phyloP scores from a whole-genome alignment of 306 rosid genomes.

The Sophora flavescens region DNA sequence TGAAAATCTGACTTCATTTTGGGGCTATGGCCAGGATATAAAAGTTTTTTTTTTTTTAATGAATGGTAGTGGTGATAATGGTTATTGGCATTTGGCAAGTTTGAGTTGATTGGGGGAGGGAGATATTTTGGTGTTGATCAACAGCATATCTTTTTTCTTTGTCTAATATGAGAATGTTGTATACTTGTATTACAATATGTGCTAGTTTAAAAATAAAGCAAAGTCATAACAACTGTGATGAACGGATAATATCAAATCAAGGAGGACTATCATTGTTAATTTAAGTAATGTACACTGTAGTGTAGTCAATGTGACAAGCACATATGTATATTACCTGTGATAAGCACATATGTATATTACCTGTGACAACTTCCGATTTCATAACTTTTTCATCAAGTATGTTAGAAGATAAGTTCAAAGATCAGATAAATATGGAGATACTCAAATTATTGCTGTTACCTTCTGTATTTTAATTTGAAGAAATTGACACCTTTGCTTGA shows the following conservation, averaged over 20 bases:
- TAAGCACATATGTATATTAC: constrained; percentile 12
- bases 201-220: constrained; percentile 7
- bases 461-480: constrained; percentile 34
- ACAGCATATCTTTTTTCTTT: constrained; percentile 14
- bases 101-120: constrained; percentile 14
- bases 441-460: background rate
- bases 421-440: constrained; percentile 9
- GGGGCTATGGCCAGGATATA: background rate
- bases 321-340: constrained; percentile 1
- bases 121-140: constrained; percentile 21
- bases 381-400: constrained; percentile 4
- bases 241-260: constrained; percentile 34
- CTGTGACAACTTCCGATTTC: constrained; percentile 10
- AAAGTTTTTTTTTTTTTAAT: background rate
- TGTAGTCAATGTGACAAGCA: constrained; percentile 21
- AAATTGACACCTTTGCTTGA: constrained; percentile 28
- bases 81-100: constrained; percentile 20
- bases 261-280: background rate
- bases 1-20: constrained; percentile 13
- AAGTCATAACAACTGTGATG: constrained; percentile 17
- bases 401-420: constrained; percentile 21
- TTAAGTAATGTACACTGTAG: constrained; percentile 19
- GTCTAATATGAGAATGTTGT: background rate
- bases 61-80: constrained; percentile 1
- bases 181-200: background rate